phyloP scores from a whole-genome alignment of 768 basidiomycete genomes.

The Leccinum broughii region DNA sequence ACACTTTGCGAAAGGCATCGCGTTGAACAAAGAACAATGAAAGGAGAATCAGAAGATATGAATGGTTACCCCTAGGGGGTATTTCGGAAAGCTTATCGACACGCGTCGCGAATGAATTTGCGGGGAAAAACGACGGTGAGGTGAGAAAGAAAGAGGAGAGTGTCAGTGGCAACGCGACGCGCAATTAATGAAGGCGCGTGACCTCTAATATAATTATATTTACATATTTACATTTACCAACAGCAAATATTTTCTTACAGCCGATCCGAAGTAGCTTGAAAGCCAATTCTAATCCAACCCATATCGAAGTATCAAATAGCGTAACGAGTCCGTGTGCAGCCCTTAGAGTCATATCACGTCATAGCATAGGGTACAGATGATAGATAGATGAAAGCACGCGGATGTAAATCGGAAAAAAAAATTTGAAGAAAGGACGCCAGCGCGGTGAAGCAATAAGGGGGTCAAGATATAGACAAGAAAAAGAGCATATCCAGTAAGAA shows the following conservation, averaged over 20 bases:
- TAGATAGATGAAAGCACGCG: constrained; percentile 11
- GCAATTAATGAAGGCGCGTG: background rate
- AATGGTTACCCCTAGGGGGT: background rate
- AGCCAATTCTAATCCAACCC: constrained; percentile 13
- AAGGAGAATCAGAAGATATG: background rate
- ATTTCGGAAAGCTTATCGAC: constrained; percentile 1
- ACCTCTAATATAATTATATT: background rate
- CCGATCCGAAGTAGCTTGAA: background rate
- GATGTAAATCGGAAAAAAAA: constrained; percentile 9
- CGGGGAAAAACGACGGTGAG: background rate
- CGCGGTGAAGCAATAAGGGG: constrained; percentile 27
- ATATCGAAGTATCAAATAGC: constrained; percentile 1
- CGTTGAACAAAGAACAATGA: constrained; percentile 3
- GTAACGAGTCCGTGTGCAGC: constrained; percentile 16
- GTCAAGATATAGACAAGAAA: constrained; percentile 29
- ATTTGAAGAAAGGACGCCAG: constrained; percentile 22
- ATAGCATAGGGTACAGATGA: constrained; percentile 18
- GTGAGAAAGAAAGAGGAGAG: background rate
- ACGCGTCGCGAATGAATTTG: constrained; percentile 3
- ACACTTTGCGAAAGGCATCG: constrained; percentile 26
- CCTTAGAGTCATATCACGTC: constrained; percentile 26
- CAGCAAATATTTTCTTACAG: too few species aligned
- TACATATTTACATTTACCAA: background rate
- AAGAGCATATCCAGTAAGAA: constrained; percentile 36
- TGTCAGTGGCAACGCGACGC: constrained; percentile 6